Evolutionary conservation across 805 yeast species (phyloP).

Genomic region (Starmerella apis): DNA sequence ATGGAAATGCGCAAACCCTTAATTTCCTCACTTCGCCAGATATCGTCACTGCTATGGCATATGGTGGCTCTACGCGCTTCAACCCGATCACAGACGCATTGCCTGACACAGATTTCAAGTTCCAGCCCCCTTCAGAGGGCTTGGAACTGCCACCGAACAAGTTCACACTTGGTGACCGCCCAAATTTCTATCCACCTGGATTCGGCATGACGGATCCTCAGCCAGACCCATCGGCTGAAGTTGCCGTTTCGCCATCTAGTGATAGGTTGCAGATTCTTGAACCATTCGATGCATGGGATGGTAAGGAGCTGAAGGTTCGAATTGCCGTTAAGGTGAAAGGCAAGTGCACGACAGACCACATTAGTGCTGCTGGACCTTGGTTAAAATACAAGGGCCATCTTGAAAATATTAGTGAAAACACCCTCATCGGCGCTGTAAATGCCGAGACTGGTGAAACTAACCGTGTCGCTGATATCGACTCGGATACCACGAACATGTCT

Average conservation of each 20-base stretch:
- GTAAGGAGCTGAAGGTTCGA: constrained; percentile 65
- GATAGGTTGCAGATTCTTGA: constrained; percentile 85
- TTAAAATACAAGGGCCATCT: constrained; percentile 95
- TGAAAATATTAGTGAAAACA: constrained; percentile 89
- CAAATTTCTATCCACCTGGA: constrained; percentile 58
- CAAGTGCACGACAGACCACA: constrained; percentile 96
- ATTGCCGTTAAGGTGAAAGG: constrained; percentile 89
- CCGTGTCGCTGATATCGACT: constrained; percentile 65
- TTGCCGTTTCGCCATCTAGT: constrained; percentile 73
- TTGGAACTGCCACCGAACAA: constrained; percentile 74
- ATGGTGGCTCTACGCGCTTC: constrained; percentile 84
- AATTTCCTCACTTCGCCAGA: constrained; percentile 98
- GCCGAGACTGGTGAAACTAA: constrained; percentile 96
- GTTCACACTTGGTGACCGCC: constrained; percentile 58
- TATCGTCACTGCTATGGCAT: constrained; percentile 91
- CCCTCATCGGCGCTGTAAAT: constrained; percentile 92
- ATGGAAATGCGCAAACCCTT: constrained; percentile 95
- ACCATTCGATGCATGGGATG: constrained; percentile 81
- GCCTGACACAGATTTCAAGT: constrained; percentile 52
- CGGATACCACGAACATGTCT: constrained; percentile 54
- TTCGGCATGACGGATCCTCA: constrained; percentile 41
- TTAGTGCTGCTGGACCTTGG: constrained; percentile 98
- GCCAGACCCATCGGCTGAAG: constrained; percentile 48
- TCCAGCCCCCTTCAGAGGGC: constrained; percentile 55
- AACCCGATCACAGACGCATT: constrained; percentile 87